These are phyloP conservation scores for Cladosporium sp. DNA, from an alignment of 2,329 filamentous ascomycete genomes.

Conservation along the genomic window DNA sequence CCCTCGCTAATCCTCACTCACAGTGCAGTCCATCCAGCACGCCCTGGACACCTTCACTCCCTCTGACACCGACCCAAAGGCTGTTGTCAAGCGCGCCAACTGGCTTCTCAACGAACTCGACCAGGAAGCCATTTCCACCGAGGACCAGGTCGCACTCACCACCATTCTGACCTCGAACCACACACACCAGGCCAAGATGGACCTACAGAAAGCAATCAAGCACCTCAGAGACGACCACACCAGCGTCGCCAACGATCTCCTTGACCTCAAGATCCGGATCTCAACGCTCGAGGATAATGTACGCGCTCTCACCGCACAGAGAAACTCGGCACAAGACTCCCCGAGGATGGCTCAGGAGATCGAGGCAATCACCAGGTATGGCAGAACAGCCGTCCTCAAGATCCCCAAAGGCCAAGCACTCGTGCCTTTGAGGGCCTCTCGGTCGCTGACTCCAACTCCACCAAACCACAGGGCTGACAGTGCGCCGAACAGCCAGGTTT, in stretches of 20 bases:
- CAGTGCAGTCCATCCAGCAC: not conserved
- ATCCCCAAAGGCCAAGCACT: slow-evolving; percentile 29
- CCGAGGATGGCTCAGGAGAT: slow-evolving; percentile 26
- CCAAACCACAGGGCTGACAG: not conserved
- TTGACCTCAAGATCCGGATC: slow-evolving; percentile 21
- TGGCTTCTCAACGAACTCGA: slow-evolving; percentile 13
- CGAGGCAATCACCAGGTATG: slow-evolving; percentile 26
- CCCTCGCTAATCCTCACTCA: not conserved
- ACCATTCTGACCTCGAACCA: not conserved
- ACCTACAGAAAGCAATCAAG: not conserved
- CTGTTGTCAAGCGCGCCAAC: not conserved
- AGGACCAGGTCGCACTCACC: slow-evolving; percentile 15
- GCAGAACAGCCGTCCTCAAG: slow-evolving; percentile 27
- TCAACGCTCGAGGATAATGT: slow-evolving; percentile 29
- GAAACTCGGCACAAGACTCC: slow-evolving; percentile 2
- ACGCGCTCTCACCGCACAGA: slow-evolving; percentile 28
- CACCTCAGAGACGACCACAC: slow-evolving; percentile 9
- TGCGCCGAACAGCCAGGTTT: not conserved
- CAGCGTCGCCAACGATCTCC: slow-evolving; percentile 1
- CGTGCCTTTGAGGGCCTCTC: not conserved
- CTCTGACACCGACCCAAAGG: not conserved
- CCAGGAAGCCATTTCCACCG: slow-evolving; percentile 5
- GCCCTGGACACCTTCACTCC: slow-evolving; percentile 1
- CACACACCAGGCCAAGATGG: not conserved
- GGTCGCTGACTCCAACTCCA: not conserved